phyloP scores from a whole-genome alignment of 257 asterid species.

The Solanum neorickii region DNA sequence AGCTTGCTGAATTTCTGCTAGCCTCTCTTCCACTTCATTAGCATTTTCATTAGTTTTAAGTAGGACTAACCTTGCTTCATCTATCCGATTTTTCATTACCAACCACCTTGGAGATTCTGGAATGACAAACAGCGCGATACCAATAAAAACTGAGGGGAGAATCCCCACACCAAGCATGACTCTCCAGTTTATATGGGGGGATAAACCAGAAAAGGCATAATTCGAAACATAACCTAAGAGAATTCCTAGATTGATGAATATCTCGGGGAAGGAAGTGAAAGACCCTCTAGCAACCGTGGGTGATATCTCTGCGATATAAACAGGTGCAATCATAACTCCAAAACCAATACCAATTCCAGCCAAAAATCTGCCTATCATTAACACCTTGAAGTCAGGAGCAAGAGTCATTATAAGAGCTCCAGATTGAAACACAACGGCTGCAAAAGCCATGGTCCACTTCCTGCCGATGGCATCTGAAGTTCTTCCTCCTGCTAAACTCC shows the following conservation, averaged over 20 bases:
- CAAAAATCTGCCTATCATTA: constrained; percentile 41
- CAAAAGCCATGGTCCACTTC: constrained; percentile 61
- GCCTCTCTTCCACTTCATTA: constrained; percentile 37
- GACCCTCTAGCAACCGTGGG: constrained; percentile 43
- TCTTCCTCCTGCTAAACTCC: constrained; percentile 52
- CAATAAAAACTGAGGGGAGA: constrained; percentile 40
- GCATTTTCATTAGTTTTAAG: constrained; percentile 30
- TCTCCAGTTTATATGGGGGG: constrained; percentile 50
- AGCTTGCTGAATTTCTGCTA: constrained; percentile 47
- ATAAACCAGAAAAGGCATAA: constrained; percentile 46
- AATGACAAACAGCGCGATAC: constrained; percentile 28
- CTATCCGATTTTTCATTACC: constrained; percentile 40
- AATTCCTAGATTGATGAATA: constrained; percentile 47
- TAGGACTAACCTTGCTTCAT: constrained; percentile 39
- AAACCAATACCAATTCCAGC: constrained; percentile 63
- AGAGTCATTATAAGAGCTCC: constrained; percentile 55
- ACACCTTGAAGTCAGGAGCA: constrained; percentile 30
- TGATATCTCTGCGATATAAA: constrained; percentile 60
- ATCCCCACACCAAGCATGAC: constrained; percentile 62
- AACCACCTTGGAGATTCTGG: constrained; percentile 72
- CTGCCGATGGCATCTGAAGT: constrained; percentile 61
- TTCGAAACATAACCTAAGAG: constrained; percentile 61
- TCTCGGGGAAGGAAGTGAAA: constrained; percentile 55
- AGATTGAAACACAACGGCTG: constrained; percentile 40
- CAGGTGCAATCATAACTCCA: constrained; percentile 57